Evolutionary conservation across 768 basidiomycete species (phyloP).

Genomic region (Austroboletus eburneus): DNA sequence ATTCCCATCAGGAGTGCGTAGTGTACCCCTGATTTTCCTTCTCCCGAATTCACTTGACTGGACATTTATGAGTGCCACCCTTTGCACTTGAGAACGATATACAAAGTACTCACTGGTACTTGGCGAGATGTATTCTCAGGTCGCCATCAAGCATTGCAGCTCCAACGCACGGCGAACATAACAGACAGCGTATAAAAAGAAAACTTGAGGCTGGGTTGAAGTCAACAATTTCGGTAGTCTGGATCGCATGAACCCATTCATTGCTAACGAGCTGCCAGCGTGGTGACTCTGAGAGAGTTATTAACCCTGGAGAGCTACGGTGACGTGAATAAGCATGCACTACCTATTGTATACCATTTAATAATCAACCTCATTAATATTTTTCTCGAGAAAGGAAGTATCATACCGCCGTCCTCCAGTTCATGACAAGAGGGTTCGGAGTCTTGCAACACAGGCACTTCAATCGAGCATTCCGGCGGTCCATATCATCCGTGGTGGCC

Average conservation of each 20-base stretch:
- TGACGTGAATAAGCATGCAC: constrained; percentile 9
- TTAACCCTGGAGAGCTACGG: background rate
- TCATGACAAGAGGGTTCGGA: background rate
- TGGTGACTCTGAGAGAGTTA: background rate
- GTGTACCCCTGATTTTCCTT: too few species aligned
- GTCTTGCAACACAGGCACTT: constrained; percentile 4
- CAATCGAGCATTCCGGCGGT: constrained; percentile 12
- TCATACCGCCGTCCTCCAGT: constrained; percentile 13
- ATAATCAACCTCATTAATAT: background rate
- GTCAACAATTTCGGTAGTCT: constrained; percentile 1
- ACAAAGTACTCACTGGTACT: too few species aligned
- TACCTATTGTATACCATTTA: constrained; percentile 1
- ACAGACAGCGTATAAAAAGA: background rate
- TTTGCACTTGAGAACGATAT: too few species aligned
- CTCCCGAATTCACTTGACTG: too few species aligned
- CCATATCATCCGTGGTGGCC: constrained; percentile 10
- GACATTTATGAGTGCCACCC: too few species aligned
- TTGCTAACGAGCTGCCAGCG: constrained; percentile 12
- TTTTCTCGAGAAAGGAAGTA: background rate
- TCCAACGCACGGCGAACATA: constrained; percentile 9
- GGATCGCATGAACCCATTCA: constrained; percentile 5
- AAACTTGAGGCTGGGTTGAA: background rate
- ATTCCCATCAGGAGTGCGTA: too few species aligned
- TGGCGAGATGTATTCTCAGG: too few species aligned
- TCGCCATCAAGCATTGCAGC: background rate